phyloP scores from a whole-genome alignment of 805 yeast genomes.

The Candida suzukii region DNA sequence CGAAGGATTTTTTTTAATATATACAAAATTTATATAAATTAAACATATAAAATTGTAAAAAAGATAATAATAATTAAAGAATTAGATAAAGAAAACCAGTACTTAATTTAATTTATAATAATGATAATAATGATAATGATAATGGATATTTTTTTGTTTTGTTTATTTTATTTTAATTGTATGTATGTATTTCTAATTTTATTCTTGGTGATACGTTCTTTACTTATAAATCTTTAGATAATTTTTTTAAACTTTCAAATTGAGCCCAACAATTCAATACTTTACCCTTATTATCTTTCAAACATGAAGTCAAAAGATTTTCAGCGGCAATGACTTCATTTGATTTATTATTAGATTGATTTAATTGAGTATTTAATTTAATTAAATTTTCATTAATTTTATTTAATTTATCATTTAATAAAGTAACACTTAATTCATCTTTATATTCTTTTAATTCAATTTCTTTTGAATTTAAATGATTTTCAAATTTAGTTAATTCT shows the following conservation, averaged over 20 bases:
- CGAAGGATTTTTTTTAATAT: too few relatives aligned
- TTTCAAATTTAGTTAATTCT: conserved; percentile 44
- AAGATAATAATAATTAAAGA: too few relatives aligned
- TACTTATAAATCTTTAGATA: conserved; percentile 28
- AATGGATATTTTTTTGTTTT: too few relatives aligned
- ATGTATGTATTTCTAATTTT: neutral
- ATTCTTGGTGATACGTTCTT: neutral
- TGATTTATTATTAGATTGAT: conserved; percentile 13
- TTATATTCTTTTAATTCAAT: conserved; percentile 17
- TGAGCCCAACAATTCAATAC: conserved; percentile 81
- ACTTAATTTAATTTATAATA: too few relatives aligned
- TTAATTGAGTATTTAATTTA: conserved; percentile 16
- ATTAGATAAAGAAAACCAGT: too few relatives aligned
- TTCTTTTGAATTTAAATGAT: conserved; percentile 32
- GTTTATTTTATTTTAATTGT: too few relatives aligned
- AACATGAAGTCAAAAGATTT: conserved; percentile 47
- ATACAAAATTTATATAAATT: too few relatives aligned
- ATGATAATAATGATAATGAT: too few relatives aligned
- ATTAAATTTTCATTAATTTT: conserved; percentile 27
- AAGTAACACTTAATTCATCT: conserved; percentile 11
- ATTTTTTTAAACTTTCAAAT: conserved; percentile 58
- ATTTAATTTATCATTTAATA: conserved; percentile 26
- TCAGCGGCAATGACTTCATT: conserved; percentile 38
- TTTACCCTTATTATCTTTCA: conserved; percentile 49
- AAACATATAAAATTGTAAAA: too few relatives aligned